Evolutionary conservation across 2,329 filamentous ascomycete genomes (phyloP), one percentile per base, ranked within the genome.

Genomic region (Fusarium verrucosum): DNA sequence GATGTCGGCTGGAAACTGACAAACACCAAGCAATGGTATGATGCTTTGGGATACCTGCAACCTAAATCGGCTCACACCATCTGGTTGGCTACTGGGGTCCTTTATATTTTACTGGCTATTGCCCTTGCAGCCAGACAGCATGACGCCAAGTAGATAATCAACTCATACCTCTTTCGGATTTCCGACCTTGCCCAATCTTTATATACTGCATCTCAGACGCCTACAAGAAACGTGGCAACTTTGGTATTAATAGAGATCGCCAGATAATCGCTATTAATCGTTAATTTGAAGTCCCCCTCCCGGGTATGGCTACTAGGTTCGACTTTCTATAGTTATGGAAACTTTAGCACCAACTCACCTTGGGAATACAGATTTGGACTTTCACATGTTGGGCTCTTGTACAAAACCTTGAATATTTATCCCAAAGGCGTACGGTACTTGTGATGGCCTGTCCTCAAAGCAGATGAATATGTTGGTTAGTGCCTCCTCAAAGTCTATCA

Each of bases 1-100:
- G 43, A 30, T 4, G 11, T 52, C 50, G 50, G 50, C 50, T 25
- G 19, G 4, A 16, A 9, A 10, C 9, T n/a, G 8, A 49, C 19
- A 19, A 7, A 13, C 3, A 8, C 16, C 26, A 30, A n/a, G 7
- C 32, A 49, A 37, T 16, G 17, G 28, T 36, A 37, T 16, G 17
- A 36, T 36, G 6, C 11, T 36, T 19, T 22, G 8, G 19, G 16
- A 16, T 20, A 1, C 16, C 16, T 11, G 5, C 19, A 23, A 6
- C 42, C 35, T 22, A n/a, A 50, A 50, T 43, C 4, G 1, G 16
- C 5, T 22, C 8, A 33, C 19, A 30, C 16, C 47, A 25, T 16
- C 41, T 30, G 19, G 14, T 16, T 4, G 3, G 14, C 33, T 35
- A 10, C 16, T 8, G 33, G 33, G 9, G 19, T 49, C 41, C 25